Evolutionary conservation across 495 filamentous ascomycete species (phyloP), one percentile per base, ranked within the genome.

Genomic region (Penicillium chermesinum): DNA sequence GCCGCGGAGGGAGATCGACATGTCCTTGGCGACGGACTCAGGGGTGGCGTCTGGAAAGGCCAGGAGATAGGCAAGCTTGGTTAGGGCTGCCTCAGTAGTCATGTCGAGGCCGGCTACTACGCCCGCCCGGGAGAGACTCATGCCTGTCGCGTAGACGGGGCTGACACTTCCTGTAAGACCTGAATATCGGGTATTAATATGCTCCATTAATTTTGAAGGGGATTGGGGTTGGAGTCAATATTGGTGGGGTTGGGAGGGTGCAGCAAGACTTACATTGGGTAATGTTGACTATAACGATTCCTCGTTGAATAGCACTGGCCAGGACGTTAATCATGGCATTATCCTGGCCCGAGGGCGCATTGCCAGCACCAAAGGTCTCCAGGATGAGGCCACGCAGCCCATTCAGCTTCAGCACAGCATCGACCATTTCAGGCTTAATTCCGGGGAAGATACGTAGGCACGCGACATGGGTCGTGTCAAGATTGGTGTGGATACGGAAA

Each of bases 321-420:
- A 98, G 79, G 14, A 94, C 87, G 30, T 83, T 83, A 37, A 87
- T 94, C 63, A 98, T 73, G 38, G 82, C 84, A 18, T 84, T 86
- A 64, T 97, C 93, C 27, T 82, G 81, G 5, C 88, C 88, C 25
- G 82, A 83, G 1, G 93, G 93, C 0, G 91, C 88, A 64, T 96
- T 98, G 22, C 93, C 93, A 52, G 91, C 87, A 22, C 93, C 93
- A 65, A 96, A 98, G 0, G 93, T 96, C 73, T 96, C 91, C 19
- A 98, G 73, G 15, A 98, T 83, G 35, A 98, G 67, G 0, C 93
- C 93, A 41, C 85, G 80, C 9, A 98, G 72, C 9, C 83, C 82
- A 3, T 88, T 80, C n/a, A 93, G 65, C 22, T 77, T 74, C 45
- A 97, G 72, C 15, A 98, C 89, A 5, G 85, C 86, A 61, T 95